Evolutionary conservation across 306 rosid species (phyloP).

Genomic region (Arachis stenosperma): DNA sequence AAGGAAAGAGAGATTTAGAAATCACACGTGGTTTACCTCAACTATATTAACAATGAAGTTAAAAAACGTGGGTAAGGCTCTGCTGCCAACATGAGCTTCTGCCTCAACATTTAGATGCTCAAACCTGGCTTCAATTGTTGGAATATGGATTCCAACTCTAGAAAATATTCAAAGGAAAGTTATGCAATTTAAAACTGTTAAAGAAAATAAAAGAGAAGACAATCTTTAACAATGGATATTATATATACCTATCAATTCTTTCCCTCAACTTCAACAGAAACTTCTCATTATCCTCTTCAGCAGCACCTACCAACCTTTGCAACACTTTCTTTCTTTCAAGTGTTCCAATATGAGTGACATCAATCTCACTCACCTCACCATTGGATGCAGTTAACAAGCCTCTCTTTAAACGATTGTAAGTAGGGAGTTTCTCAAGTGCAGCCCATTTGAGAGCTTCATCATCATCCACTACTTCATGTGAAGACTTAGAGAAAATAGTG

Average conservation of each 20-base stretch:
- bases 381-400: slow-evolving; percentile 54
- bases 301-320: slow-evolving; percentile 46
- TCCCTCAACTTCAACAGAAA: slow-evolving; percentile 56
- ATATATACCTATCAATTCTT: slow-evolving; percentile 56
- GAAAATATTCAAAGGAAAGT: background rate
- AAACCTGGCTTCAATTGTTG: slow-evolving; percentile 63
- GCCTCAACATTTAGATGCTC: slow-evolving; percentile 60
- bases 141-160: slow-evolving; percentile 68
- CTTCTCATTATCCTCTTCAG: slow-evolving; percentile 51
- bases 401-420: slow-evolving; percentile 64
- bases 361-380: slow-evolving; percentile 57
- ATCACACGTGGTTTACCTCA: slow-evolving; percentile 38
- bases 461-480: slow-evolving; percentile 50
- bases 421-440: slow-evolving; percentile 71
- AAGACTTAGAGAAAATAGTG: slow-evolving; percentile 50
- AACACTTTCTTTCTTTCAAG: slow-evolving; percentile 40
- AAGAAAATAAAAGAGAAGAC: background rate
- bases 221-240: background rate
- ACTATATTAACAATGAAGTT: slow-evolving; percentile 34
- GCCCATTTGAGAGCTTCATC: slow-evolving; percentile 79
- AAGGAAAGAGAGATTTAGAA: background rate
- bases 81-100: slow-evolving; percentile 52
- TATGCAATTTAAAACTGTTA: too few species aligned
- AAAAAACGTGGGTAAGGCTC: slow-evolving; percentile 46
- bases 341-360: slow-evolving; percentile 46